A percentile compares a stretch with the other conserved stretches of the same genome.
Evolutionary conservation across 2,329 filamentous ascomycete genomes (phyloP).

Genomic region (Arthroderma sp.): DNA sequence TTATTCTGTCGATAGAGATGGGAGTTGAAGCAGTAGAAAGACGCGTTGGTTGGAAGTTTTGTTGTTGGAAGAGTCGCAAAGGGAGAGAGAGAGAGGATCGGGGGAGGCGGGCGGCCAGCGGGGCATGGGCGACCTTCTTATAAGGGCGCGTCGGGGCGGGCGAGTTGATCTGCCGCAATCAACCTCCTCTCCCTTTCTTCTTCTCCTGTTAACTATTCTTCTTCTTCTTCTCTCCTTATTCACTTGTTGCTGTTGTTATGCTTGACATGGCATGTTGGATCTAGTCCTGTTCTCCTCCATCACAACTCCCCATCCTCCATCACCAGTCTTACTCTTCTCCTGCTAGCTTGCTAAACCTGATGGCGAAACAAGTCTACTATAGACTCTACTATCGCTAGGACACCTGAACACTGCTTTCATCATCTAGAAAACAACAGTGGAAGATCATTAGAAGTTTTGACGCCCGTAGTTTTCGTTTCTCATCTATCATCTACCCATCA

Average conservation of each 20-base stretch:
- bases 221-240: conserved; percentile 10
- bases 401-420: no score
- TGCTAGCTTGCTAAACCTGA: no score
- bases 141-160: conserved; percentile 7
- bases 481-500: not conserved
- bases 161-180: conserved; percentile 1
- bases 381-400: no score
- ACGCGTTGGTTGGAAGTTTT: conserved; percentile 5
- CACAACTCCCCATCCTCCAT: no score
- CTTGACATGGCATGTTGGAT: no score
- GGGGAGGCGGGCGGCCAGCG: conserved; percentile 21
- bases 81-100: conserved; percentile 23
- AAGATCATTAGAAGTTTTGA: no score
- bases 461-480: not conserved
- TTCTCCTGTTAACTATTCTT: conserved; percentile 12
- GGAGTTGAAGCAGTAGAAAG: conserved; percentile 4
- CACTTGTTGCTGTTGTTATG: conserved; percentile 16
- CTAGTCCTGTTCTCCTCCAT: conserved; percentile 7
- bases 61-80: conserved; percentile 20
- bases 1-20: conserved; percentile 12
- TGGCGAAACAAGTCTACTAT: no score
- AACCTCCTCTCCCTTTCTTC: conserved; percentile 5
- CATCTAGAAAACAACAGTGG: no score
- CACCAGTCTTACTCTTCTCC: no score
- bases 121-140: conserved; percentile 13